These are phyloP conservation scores for Vitis riparia DNA, from an alignment of 164 flowering plant genomes.

Conservation along the genomic window DNA sequence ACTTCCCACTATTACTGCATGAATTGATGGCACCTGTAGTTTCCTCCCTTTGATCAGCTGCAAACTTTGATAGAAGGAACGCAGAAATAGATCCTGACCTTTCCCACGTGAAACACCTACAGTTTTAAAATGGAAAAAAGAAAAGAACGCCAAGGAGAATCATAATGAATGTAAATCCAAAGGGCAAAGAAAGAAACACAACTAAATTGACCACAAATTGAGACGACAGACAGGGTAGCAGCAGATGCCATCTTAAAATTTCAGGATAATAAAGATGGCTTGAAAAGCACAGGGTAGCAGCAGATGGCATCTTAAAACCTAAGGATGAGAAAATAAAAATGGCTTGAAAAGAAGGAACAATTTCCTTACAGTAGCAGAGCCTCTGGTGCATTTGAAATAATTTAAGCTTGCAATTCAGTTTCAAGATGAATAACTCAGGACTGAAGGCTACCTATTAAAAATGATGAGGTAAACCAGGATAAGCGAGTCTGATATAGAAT, in stretches of 20 bases:
- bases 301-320: background rate
- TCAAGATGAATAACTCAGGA: background rate
- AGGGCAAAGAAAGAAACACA: background rate
- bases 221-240: background rate
- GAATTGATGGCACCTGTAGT: conserved; percentile 73
- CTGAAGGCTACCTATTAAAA: background rate
- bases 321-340: background rate
- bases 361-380: background rate
- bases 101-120: conserved; percentile 99
- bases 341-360: background rate
- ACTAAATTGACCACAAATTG: background rate
- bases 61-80: conserved; percentile 73
- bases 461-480: no score
- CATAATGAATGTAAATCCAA: background rate
- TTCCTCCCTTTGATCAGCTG: conserved; percentile 67
- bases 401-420: background rate
- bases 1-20: conserved; percentile 95
- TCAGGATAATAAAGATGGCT: background rate
- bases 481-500: no score
- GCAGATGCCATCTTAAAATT: background rate
- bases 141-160: background rate
- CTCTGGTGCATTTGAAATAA: background rate
- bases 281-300: no score
- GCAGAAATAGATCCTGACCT: conserved; percentile 93
- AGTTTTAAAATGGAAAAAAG: conserved; percentile 8